phyloP scores from a whole-genome alignment of 306 rosid genomes.

The Lagenaria siceraria region DNA sequence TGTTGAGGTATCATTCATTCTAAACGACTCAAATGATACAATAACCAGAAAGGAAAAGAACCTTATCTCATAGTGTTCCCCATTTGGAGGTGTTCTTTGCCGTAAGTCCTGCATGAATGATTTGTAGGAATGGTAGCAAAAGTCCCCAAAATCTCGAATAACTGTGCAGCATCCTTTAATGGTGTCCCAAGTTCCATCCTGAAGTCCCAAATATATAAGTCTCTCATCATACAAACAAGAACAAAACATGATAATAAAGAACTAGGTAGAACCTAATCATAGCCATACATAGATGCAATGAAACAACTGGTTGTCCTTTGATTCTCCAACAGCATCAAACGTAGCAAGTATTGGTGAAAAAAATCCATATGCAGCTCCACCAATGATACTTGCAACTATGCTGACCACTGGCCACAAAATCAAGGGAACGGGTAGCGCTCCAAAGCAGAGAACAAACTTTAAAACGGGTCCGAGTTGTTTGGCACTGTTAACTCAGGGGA shows the following conservation, averaged over 20 bases:
- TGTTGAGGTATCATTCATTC: background rate
- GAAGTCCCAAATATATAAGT: slow-evolving; percentile 15
- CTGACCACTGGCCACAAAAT: slow-evolving; percentile 58
- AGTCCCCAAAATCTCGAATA: slow-evolving; percentile 66
- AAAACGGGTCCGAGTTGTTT: slow-evolving; percentile 61
- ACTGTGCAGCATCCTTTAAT: slow-evolving; percentile 40
- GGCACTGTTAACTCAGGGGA: slow-evolving; percentile 34
- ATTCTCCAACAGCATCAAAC: slow-evolving; percentile 79
- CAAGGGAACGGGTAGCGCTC: slow-evolving; percentile 50
- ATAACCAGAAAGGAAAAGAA: slow-evolving; percentile 6
- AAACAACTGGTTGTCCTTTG: slow-evolving; percentile 40
- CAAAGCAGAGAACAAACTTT: slow-evolving; percentile 56
- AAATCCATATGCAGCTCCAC: slow-evolving; percentile 74
- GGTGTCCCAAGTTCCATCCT: slow-evolving; percentile 85
- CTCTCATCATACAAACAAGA: slow-evolving; percentile 10
- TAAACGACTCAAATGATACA: background rate
- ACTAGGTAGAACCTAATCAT: background rate
- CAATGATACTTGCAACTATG: slow-evolving; percentile 62
- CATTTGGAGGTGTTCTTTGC: slow-evolving; percentile 35
- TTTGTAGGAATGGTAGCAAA: slow-evolving; percentile 64
- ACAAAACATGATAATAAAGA: slow-evolving; percentile 10
- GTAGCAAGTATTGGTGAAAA: slow-evolving; percentile 68
- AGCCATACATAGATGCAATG: slow-evolving; percentile 71
- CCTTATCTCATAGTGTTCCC: slow-evolving; percentile 73
- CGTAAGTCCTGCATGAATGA: slow-evolving; percentile 66